Evolutionary conservation across 306 rosid genomes (phyloP), one percentile per base, ranked within the genome.

Genomic region (Arachis hypogaea): DNA sequence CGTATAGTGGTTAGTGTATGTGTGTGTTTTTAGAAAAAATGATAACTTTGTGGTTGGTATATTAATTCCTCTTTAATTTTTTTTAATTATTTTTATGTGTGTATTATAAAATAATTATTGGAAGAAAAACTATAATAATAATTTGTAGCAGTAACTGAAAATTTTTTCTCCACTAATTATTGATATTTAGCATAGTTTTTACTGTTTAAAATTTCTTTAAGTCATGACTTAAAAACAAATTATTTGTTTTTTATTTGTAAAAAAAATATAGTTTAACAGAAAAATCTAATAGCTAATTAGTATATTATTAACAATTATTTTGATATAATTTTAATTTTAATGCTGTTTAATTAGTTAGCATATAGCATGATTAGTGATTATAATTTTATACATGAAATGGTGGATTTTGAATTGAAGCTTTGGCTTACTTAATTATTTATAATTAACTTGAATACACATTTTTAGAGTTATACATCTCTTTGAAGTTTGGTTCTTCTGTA

Each of bases 1-100:
- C 75, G 1, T 82, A 7, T 80, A 75, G 72, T 63, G 76, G 55
- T 49, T 49, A 9, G 6, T 49, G 6, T 11, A 5, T 18, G 18
- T 50, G n/a, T n/a, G 58, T 52, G 58, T 52, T 6, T n/a, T 1
- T n/a, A 5, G 6, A 12, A 6, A 49, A 49, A 11, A 22, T 71
- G 76, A 44, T 62, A 45, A 51, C 16, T 7, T 7, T 11, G 42
- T 64, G 77, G 38, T 77, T 77, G 59, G 75, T 78, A 57, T 30
- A 72, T 22, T 22, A 22, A 22, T 36, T 58, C 46, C 63, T 50
- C n/a, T 11, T 22, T 22, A 22, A 22, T 22, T 22, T 22, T 22
- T 22, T 7, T 12, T 50, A 6, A 6, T 40, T 61, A 36, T 61
- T 49, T 45, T 7, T 44, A 60, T 64, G 28, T 30, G 5, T 59